Conservation (phyloP, 2,329 filamentous ascomycete species). For the Knufia petricola region DNA sequence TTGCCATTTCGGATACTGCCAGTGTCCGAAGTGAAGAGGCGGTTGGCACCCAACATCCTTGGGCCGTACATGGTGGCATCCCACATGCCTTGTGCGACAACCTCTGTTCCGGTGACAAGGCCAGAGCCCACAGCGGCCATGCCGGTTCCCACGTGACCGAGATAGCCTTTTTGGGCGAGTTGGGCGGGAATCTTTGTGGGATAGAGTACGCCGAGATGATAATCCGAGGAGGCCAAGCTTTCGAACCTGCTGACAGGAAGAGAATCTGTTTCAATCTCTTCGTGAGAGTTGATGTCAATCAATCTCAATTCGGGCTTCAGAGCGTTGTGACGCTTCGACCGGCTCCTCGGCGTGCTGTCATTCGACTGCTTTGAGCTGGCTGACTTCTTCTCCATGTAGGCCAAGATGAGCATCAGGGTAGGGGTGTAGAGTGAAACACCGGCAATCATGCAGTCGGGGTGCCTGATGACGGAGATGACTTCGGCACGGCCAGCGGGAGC, state of each 20-base stretch:
- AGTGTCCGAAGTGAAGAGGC: slow-evolving; percentile 57
- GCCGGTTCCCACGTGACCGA: slow-evolving; percentile 52
- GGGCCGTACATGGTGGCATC: slow-evolving; percentile 83
- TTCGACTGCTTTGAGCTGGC: slow-evolving; percentile 54
- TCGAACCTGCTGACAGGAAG: slow-evolving; percentile 81
- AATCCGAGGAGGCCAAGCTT: slow-evolving; percentile 76
- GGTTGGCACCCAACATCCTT: slow-evolving; percentile 42
- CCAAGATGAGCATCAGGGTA: slow-evolving; percentile 79
- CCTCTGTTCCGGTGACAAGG: slow-evolving; percentile 31
- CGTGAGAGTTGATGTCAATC: slow-evolving; percentile 74
- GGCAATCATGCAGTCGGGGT: slow-evolving; percentile 92
- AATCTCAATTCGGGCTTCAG: slow-evolving; percentile 80
- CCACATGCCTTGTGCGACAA: slow-evolving; percentile 67
- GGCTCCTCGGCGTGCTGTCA: slow-evolving; percentile 22
- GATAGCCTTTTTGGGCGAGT: slow-evolving; percentile 57
- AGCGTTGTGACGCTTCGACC: slow-evolving; percentile 61
- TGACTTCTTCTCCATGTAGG: slow-evolving; percentile 69
- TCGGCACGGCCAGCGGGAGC: slow-evolving; percentile 62
- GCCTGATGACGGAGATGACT: slow-evolving; percentile 86
- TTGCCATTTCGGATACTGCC: slow-evolving; percentile 55
- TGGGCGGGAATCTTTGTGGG: slow-evolving; percentile 59
- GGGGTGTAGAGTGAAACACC: slow-evolving; percentile 94
- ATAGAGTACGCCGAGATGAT: slow-evolving; percentile 77
- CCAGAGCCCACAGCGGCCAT: slow-evolving; percentile 20
- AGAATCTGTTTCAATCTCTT: slow-evolving; percentile 77